A percentile compares a stretch with the other conserved stretches of the same genome.
Conservation (phyloP, 2,329 filamentous ascomycete species). For the Scopulariopsis brevicaulis region DNA sequence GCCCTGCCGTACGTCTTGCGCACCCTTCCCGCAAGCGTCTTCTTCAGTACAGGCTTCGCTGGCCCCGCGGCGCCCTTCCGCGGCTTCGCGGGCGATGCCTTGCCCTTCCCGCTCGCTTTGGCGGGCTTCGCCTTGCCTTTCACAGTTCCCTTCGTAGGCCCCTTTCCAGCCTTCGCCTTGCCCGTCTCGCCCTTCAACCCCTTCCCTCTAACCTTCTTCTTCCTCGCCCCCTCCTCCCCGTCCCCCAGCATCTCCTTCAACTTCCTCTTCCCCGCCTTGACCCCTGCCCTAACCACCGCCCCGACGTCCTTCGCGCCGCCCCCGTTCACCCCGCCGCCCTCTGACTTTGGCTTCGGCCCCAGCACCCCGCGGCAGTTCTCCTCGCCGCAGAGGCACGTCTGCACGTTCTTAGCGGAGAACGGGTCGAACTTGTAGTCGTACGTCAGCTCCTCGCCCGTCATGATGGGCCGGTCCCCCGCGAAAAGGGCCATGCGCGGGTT, state of each 20-base stretch:
- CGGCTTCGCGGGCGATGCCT: slow-evolving; percentile 21
- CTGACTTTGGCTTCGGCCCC: slow-evolving; percentile 43
- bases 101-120: slow-evolving; percentile 13
- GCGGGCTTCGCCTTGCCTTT: neutral
- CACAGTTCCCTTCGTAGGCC: neutral
- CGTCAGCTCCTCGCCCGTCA: slow-evolving; percentile 90
- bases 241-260: slow-evolving; percentile 2
- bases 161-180: neutral
- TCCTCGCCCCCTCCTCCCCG: slow-evolving; percentile 3
- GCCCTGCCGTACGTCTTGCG: neutral
- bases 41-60: slow-evolving; percentile 9
- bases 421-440: slow-evolving; percentile 78
- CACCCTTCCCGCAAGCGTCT: slow-evolving; percentile 12
- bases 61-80: slow-evolving; percentile 8
- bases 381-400: slow-evolving; percentile 53
- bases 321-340: slow-evolving; percentile 20
- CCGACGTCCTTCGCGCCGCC: neutral
- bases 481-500: slow-evolving; percentile 96
- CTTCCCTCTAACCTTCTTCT: neutral
- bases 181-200: neutral
- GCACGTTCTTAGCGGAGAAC: slow-evolving; percentile 57
- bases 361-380: slow-evolving; percentile 53
- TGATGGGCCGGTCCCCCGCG: slow-evolving; percentile 78
- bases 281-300: neutral
- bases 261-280: slow-evolving; percentile 5